phyloP scores from a whole-genome alignment of 208 protist genomes.

The Crithidia acanthocephali region DNA sequence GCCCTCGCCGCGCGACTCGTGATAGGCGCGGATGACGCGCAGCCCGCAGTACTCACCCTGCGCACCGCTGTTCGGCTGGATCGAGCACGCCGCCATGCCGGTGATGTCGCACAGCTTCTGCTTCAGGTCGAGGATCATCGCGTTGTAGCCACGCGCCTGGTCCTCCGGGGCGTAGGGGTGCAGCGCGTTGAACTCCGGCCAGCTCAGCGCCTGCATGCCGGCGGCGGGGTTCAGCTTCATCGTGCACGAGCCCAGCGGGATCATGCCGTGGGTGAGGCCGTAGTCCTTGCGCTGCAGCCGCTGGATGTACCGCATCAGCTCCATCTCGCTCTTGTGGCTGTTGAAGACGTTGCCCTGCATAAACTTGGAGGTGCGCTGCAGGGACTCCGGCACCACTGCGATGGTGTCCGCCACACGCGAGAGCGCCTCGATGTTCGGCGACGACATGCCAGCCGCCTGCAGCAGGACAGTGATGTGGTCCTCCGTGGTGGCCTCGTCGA shows the following conservation, averaged over 20 bases:
- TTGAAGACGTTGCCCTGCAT: slow-evolving; percentile 96
- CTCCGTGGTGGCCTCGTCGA: slow-evolving; percentile 95
- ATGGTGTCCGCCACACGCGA: slow-evolving; percentile 48
- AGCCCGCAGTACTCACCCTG: slow-evolving; percentile 98
- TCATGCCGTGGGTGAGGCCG: slow-evolving; percentile 95
- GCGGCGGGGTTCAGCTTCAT: slow-evolving; percentile 99
- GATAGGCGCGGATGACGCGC: slow-evolving; percentile 81
- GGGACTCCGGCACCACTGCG: slow-evolving; percentile 40
- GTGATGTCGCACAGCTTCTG: slow-evolving; percentile 94
- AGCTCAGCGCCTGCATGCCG: slow-evolving; percentile 96
- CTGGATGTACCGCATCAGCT: slow-evolving; percentile 97
- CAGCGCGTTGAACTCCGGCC: slow-evolving; percentile 92
- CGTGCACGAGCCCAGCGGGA: slow-evolving; percentile 98
- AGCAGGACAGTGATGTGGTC: slow-evolving; percentile 85
- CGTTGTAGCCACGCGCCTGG: slow-evolving; percentile 90
- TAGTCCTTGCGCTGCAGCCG: slow-evolving; percentile 95
- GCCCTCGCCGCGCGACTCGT: slow-evolving; percentile 70
- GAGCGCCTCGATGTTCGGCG: slow-evolving; percentile 54
- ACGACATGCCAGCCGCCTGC: slow-evolving; percentile 65
- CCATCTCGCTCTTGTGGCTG: slow-evolving; percentile 95
- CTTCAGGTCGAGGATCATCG: slow-evolving; percentile 82
- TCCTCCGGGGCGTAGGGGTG: slow-evolving; percentile 96
- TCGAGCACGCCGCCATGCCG: slow-evolving; percentile 94
- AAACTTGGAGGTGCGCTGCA: slow-evolving; percentile 82
- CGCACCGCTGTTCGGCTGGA: slow-evolving; percentile 98